Percentiles rank a stretch among this genome's conserved stretches.
Evolutionary conservation across 2,329 filamentous ascomycete species (phyloP).

Genomic region (Botrytis galanthina): DNA sequence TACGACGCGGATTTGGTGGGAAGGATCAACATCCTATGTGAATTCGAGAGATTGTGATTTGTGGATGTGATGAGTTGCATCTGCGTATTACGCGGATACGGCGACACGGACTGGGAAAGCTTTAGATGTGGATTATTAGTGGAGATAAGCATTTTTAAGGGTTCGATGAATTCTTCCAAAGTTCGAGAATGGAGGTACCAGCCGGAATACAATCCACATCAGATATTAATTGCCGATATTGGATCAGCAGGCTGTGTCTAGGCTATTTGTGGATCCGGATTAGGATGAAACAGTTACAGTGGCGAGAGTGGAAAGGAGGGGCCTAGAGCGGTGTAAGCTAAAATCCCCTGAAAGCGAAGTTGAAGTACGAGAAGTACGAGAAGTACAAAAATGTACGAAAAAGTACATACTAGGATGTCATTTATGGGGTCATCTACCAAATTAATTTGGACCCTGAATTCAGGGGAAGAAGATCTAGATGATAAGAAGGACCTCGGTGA

Average conservation of each 20-base stretch:
- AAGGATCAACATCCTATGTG: not conserved
- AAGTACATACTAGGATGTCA: not conserved
- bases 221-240: not conserved
- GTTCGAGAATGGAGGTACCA: not conserved
- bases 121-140: constrained; percentile 1
- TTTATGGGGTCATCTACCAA: not conserved
- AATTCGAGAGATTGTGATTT: not conserved
- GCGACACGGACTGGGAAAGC: constrained; percentile 5
- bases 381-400: too few species aligned
- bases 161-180: constrained; percentile 6
- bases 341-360: not conserved
- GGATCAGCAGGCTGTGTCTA: constrained; percentile 9
- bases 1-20: not conserved
- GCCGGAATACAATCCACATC: not conserved
- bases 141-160: not conserved
- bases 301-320: not conserved
- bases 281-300: constrained; percentile 11
- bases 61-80: not conserved
- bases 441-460: not conserved
- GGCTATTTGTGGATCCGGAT: not conserved
- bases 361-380: not conserved
- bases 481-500: not conserved
- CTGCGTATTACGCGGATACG: not conserved
- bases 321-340: not conserved
- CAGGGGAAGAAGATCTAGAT: constrained; percentile 2